phyloP scores from a whole-genome alignment of 2,329 filamentous ascomycete species.

The Cladosporium sp. region DNA sequence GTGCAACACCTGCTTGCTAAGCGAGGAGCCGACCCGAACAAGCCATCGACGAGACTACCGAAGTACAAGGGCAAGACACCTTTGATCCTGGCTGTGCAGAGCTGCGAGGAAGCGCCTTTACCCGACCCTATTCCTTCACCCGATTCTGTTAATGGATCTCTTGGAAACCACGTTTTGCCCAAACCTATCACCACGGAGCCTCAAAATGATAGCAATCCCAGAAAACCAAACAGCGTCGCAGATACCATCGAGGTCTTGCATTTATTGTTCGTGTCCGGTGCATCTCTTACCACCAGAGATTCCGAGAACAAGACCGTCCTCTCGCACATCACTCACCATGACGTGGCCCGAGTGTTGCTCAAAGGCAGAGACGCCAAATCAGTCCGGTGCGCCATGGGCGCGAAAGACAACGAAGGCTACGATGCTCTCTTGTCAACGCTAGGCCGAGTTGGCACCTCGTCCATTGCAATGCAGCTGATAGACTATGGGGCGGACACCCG shows the following conservation, averaged over 20 bases:
- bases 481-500: constrained; percentile 28
- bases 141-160: not conserved
- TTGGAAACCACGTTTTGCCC: too few relatives aligned
- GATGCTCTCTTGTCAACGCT: constrained; percentile 22
- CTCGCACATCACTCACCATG: not conserved
- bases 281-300: not conserved
- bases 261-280: not conserved
- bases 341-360: not conserved
- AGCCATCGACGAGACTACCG: not conserved
- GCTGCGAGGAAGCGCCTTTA: too few relatives aligned
- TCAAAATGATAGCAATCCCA: not conserved
- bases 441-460: not conserved
- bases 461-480: constrained; percentile 30
- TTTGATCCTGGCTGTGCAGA: not conserved
- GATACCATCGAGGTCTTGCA: not conserved
- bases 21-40: not conserved
- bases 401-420: constrained; percentile 38
- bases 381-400: constrained; percentile 29
- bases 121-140: not conserved
- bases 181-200: not conserved
- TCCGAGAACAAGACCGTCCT: not conserved
- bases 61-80: not conserved
- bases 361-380: not conserved
- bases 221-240: not conserved
- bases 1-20: not conserved